Conservation (phyloP, 768 basidiomycete genomes). For the Flagelloscypha sp. region DNA sequence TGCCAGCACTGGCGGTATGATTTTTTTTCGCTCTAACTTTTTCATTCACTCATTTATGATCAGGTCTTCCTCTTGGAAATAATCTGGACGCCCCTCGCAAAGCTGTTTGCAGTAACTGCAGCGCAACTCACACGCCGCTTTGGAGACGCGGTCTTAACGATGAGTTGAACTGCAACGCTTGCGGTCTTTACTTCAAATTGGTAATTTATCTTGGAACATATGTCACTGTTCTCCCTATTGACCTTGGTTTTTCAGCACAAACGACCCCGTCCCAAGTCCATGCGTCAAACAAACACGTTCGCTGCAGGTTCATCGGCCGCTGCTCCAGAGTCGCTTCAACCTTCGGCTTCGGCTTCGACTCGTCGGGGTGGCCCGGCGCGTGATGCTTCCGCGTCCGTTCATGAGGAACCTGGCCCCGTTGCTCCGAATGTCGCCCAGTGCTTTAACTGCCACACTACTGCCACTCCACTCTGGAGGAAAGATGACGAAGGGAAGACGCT, state of each 20-base stretch:
- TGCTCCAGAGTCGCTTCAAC: too few species aligned
- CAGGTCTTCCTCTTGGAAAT: too few species aligned
- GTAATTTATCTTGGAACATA: slow-evolving; percentile 47
- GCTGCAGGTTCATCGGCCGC: too few species aligned
- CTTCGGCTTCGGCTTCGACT: background rate
- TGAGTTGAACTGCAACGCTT: slow-evolving; percentile 85
- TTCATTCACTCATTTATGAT: too few species aligned
- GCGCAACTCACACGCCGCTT: slow-evolving; percentile 80
- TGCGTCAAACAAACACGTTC: slow-evolving; percentile 75
- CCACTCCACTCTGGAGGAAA: slow-evolving; percentile 84
- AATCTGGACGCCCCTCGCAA: slow-evolving; percentile 39
- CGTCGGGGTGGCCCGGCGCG: background rate
- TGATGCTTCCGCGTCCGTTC: background rate
- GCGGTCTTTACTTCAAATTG: slow-evolving; percentile 80
- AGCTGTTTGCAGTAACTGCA: slow-evolving; percentile 83
- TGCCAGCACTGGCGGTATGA: too few species aligned
- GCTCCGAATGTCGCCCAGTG: slow-evolving; percentile 56
- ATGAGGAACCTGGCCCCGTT: background rate
- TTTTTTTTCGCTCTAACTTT: too few species aligned
- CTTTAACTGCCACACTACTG: slow-evolving; percentile 85
- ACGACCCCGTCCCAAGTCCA: slow-evolving; percentile 80
- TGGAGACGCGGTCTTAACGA: slow-evolving; percentile 85
- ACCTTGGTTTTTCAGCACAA: slow-evolving; percentile 51
- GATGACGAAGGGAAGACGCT: slow-evolving; percentile 89
- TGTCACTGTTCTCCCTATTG: slow-evolving; percentile 2